These are phyloP conservation scores for Candida ponderosae DNA, from an alignment of 805 yeast species.

Conservation along the genomic window DNA sequence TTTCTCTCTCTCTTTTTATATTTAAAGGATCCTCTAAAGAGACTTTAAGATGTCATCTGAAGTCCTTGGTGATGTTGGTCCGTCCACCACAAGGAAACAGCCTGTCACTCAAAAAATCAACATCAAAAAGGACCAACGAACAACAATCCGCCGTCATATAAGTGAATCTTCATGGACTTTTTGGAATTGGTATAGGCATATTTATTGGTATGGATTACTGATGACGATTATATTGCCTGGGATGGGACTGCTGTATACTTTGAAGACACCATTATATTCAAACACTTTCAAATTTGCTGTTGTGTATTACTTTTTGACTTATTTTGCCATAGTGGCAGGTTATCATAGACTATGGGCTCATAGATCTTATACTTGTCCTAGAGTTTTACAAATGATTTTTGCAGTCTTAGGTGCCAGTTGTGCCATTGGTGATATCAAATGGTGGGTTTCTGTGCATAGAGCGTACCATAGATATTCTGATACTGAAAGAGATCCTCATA, in stretches of 20 bases:
- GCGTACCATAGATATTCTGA: constrained; percentile 89
- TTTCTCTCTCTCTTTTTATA: too few relatives aligned
- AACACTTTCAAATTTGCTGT: constrained; percentile 49
- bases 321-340: constrained; percentile 73
- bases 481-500: constrained; percentile 84
- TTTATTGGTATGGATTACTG: constrained; percentile 66
- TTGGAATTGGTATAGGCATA: constrained; percentile 61
- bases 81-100: background rate
- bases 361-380: constrained; percentile 41
- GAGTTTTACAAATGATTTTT: constrained; percentile 38
- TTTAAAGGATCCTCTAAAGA: too few relatives aligned
- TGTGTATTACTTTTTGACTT: constrained; percentile 49
- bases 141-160: constrained; percentile 8
- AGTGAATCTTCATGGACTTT: constrained; percentile 47
- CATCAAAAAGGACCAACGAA: background rate
- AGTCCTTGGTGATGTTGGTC: too few relatives aligned
- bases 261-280: constrained; percentile 33
- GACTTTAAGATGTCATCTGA: too few relatives aligned
- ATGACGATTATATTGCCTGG: constrained; percentile 51
- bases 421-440: constrained; percentile 67
- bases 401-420: constrained; percentile 63
- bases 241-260: constrained; percentile 34
- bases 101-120: background rate
- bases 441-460: constrained; percentile 81
- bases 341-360: constrained; percentile 77